These are phyloP conservation scores for Sinapis alba DNA, from an alignment of 441 rosid genomes.

Conservation along the genomic window DNA sequence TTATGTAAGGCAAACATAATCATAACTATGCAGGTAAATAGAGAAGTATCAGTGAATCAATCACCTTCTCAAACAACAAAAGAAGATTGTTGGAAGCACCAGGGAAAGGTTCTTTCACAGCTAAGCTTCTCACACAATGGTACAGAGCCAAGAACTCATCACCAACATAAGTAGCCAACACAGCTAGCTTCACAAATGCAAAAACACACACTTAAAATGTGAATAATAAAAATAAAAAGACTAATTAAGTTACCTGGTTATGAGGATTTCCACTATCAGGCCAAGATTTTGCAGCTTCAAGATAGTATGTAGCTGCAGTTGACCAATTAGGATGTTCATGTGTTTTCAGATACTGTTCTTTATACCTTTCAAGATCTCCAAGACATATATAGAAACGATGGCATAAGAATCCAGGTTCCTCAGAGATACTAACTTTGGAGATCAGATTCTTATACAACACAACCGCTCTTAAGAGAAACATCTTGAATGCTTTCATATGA, in stretches of 20 bases:
- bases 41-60: conserved; percentile 7
- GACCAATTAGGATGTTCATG: conserved; percentile 70
- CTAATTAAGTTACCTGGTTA: conserved; percentile 61
- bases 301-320: conserved; percentile 65
- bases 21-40: background rate
- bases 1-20: conserved; percentile 11
- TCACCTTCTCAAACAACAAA: conserved; percentile 82
- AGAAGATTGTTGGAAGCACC: conserved; percentile 86
- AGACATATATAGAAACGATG: conserved; percentile 88
- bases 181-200: conserved; percentile 64
- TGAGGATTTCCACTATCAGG: conserved; percentile 93
- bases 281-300: conserved; percentile 77
- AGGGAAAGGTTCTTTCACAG: conserved; percentile 91
- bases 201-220: conserved; percentile 12
- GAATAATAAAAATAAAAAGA: background rate
- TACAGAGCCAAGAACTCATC: conserved; percentile 88
- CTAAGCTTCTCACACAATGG: conserved; percentile 93
- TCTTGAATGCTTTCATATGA: conserved; percentile 57
- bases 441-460: conserved; percentile 61
- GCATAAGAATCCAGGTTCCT: conserved; percentile 61
- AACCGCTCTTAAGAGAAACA: conserved; percentile 61
- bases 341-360: conserved; percentile 61
- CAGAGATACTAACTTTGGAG: conserved; percentile 48
- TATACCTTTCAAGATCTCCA: conserved; percentile 92
- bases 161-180: conserved; percentile 85